phyloP scores from a whole-genome alignment of 2,329 filamentous ascomycete genomes.

The Diaporthe ilicicola region DNA sequence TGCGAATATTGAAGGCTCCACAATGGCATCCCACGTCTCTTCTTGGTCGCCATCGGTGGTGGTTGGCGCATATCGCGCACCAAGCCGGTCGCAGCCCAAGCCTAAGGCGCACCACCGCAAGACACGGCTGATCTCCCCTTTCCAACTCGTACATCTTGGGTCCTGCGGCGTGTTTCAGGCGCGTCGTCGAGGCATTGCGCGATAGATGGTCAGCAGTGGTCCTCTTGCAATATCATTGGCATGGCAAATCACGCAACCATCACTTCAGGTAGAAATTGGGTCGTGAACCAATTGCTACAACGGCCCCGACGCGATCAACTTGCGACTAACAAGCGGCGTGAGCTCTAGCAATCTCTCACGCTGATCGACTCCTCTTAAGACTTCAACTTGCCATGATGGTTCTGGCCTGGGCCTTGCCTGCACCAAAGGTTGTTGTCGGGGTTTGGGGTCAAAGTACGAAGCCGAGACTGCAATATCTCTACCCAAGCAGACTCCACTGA shows the following conservation, averaged over 20 bases:
- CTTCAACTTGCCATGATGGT: background rate
- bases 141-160: background rate
- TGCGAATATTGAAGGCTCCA: constrained; percentile 26
- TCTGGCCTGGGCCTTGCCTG: background rate
- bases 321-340: background rate
- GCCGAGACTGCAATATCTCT: background rate
- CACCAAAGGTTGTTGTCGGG: background rate
- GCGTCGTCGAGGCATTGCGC: background rate
- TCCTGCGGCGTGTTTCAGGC: background rate
- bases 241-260: background rate
- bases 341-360: background rate
- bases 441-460: background rate
- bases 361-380: background rate
- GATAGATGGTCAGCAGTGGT: background rate
- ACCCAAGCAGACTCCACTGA: background rate
- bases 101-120: background rate
- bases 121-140: background rate
- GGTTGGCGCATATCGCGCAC: constrained; percentile 28
- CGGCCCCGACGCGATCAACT: background rate
- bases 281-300: background rate
- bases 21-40: constrained; percentile 8
- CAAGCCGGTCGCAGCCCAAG: constrained; percentile 11
- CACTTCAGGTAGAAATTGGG: background rate
- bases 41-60: constrained; percentile 15
- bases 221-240: background rate